Base-by-base conservation (phyloP, 768 basidiomycete genomes). In the Pluteus cervinus region DNA sequence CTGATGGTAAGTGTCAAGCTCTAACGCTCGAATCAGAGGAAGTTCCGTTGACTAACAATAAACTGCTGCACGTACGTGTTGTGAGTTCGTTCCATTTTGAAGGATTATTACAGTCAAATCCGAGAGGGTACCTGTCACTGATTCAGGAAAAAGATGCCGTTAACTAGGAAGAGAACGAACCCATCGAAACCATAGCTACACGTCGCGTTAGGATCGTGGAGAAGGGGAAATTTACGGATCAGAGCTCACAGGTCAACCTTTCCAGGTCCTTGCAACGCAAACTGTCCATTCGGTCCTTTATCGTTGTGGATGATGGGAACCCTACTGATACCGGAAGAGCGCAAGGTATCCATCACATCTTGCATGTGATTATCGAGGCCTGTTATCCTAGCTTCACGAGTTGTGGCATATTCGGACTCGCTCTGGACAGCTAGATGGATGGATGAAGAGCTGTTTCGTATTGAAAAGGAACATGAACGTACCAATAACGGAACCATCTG, bases 71-170 rank as follows among this genome's bases (percentile, higher is more conserved):
- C 61, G 25, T 32, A 61, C 61, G 52, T 4, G 57, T 61, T 4
- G 58, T 55, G 6, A 63, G 45, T 37, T 63, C 71, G 6, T 49
- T 62, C 81, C 81, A 84, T 7, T 49, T 50, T 3, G 54, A 53
- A 7, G 81, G 79, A 40, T 74, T 65, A 17, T 76, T 73, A 49
- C 81, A 83, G 47, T 83, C 78, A 48, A 82, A 83, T 4, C 64
- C 61, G 51, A 82, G 75, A 1, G 79, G 79, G 39, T 81, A 82
- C 10, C 60, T 55, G 36, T 3, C 42, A 53, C 54, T 51, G n/a
- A 7, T 22, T 1, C 22, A 38, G 33, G 35, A 38, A 30, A 21
- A 36, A 35, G 24, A 24, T 24, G 3, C 11, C 29, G 4, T 28
- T 42, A 23, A 49, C 29, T 30, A 29, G 6, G 16, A 28, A 36